phyloP scores from a whole-genome alignment of 2,329 filamentous ascomycete genomes.

The Paramyrothecium roridum region DNA sequence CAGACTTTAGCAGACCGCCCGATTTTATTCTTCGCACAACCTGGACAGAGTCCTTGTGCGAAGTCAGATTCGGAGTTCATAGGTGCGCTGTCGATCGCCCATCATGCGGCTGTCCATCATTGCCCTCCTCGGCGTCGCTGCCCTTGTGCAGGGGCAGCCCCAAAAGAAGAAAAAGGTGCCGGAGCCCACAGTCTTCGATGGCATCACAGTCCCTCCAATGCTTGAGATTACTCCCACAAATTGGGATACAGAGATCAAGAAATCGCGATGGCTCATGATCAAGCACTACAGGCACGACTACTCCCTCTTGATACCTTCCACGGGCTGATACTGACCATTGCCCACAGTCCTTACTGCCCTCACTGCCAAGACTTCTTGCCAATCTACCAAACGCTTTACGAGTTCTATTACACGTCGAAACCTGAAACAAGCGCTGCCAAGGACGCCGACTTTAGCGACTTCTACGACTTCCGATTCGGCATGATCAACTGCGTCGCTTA shows the following conservation, averaged over 20 bases:
- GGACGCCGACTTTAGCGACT: constrained; percentile 66
- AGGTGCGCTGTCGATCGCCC: constrained; percentile 7
- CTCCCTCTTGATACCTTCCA: not conserved
- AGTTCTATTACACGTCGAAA: constrained; percentile 89
- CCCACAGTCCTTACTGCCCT: constrained; percentile 53
- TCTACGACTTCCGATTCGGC: constrained; percentile 87
- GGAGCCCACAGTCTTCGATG: constrained; percentile 61
- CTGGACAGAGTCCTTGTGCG: not conserved
- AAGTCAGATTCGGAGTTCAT: not conserved
- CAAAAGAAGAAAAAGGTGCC: constrained; percentile 31
- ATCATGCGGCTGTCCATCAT: constrained; percentile 32
- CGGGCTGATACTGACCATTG: constrained; percentile 15
- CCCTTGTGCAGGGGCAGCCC: constrained; percentile 23
- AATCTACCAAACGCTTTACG: constrained; percentile 87
- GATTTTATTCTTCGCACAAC: not conserved
- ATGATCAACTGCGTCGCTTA: constrained; percentile 82
- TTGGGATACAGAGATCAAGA: constrained; percentile 54
- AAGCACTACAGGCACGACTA: constrained; percentile 64
- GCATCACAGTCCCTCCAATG: constrained; percentile 62
- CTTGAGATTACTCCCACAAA: constrained; percentile 56
- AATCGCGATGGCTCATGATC: constrained; percentile 50
- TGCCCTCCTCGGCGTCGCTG: constrained; percentile 42
- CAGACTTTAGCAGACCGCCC: not conserved
- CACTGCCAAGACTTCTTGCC: constrained; percentile 82
- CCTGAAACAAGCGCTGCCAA: constrained; percentile 55